Conservation (phyloP, 140 eudicot genomes). For the Stevia rebaudiana region DNA sequence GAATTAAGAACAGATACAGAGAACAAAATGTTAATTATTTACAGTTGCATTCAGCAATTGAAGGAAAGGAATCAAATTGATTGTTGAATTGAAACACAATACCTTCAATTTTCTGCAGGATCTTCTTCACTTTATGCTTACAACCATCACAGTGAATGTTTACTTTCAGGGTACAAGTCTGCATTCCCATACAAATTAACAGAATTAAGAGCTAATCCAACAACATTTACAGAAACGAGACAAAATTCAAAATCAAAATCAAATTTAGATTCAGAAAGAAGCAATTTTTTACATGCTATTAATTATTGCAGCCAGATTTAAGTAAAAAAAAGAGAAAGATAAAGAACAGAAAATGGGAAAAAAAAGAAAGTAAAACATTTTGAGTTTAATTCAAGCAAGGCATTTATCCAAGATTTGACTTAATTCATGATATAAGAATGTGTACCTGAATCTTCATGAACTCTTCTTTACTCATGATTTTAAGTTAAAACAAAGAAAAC, state of each 20-base stretch:
- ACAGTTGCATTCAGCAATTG: too few species aligned
- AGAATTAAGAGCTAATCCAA: too few species aligned
- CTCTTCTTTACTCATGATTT: constrained; percentile 86
- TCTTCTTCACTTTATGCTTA: constrained; percentile 69
- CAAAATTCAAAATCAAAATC: too few species aligned
- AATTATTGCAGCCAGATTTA: neutral
- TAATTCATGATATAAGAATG: too few species aligned
- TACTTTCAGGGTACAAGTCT: constrained; percentile 91
- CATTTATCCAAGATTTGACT: too few species aligned
- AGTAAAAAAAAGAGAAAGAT: too few species aligned
- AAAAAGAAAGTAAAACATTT: too few species aligned
- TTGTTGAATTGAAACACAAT: constrained; percentile 17
- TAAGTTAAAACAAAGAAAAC: neutral
- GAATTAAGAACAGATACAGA: neutral
- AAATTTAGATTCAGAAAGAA: too few species aligned
- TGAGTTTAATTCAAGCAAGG: too few species aligned
- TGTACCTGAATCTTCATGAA: constrained; percentile 83
- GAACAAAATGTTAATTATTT: too few species aligned
- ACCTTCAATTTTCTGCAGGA: constrained; percentile 80
- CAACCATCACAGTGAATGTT: constrained; percentile 93
- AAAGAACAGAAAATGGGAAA: too few species aligned
- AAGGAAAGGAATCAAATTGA: constrained; percentile 11
- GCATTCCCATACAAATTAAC: constrained; percentile 32
- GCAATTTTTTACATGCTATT: neutral
- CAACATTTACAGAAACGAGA: too few species aligned